phyloP scores from a whole-genome alignment of 2,329 filamentous ascomycete genomes.

The Drechmeria coniospora region DNA sequence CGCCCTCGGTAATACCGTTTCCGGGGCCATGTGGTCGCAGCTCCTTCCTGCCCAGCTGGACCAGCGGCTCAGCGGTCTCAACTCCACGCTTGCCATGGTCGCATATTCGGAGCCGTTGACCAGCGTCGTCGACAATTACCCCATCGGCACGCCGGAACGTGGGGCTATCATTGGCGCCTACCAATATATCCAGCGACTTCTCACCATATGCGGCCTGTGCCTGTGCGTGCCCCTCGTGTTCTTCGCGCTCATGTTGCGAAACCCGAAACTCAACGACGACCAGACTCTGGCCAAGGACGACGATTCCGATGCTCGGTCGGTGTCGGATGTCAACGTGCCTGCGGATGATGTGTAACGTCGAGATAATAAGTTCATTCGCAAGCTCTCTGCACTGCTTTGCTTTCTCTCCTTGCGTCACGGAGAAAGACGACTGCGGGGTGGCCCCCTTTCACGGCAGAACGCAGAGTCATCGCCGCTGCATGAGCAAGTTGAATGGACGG shows the following conservation, averaged over 20 bases:
- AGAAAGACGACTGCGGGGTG: too few relatives aligned
- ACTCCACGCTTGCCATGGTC: slow-evolving; percentile 17
- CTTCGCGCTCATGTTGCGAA: slow-evolving; percentile 25
- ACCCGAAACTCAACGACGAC: slow-evolving; percentile 28
- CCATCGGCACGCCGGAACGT: slow-evolving; percentile 28
- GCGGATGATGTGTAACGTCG: not conserved
- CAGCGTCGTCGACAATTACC: slow-evolving; percentile 17
- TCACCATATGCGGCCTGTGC: slow-evolving; percentile 32
- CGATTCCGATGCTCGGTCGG: slow-evolving; percentile 8
- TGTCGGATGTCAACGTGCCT: slow-evolving; percentile 3
- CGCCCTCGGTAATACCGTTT: slow-evolving; percentile 23
- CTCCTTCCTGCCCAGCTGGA: slow-evolving; percentile 18
- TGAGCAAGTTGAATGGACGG: too few relatives aligned
- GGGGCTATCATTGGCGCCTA: slow-evolving; percentile 27
- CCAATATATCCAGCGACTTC: slow-evolving; percentile 28
- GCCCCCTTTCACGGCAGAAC: too few relatives aligned
- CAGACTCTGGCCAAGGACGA: slow-evolving; percentile 25
- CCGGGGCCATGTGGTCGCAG: slow-evolving; percentile 27
- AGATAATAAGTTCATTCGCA: not conserved
- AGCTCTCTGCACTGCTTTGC: too few relatives aligned
- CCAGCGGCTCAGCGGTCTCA: slow-evolving; percentile 16
- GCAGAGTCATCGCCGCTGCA: too few relatives aligned
- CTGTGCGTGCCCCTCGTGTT: slow-evolving; percentile 31
- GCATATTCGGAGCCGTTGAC: slow-evolving; percentile 23
- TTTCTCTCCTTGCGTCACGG: too few relatives aligned